Conservation (phyloP, 257 asterid genomes). For the Asclepias syriaca region DNA sequence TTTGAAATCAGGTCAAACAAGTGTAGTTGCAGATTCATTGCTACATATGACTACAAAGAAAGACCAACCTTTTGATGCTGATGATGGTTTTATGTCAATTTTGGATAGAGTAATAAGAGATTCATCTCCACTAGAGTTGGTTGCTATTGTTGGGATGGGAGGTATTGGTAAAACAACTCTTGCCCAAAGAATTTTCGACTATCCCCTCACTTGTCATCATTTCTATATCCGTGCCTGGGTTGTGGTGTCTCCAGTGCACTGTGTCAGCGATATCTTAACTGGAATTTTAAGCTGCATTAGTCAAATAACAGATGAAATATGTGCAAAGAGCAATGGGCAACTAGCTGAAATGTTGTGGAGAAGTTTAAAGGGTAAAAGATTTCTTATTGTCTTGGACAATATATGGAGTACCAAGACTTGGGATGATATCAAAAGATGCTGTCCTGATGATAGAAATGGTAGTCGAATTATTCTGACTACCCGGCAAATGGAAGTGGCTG, state of each 20-base stretch:
- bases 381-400: neutral
- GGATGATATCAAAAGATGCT: neutral
- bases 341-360: neutral
- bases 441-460: neutral
- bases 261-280: neutral
- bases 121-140: neutral
- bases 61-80: neutral
- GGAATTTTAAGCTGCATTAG: neutral
- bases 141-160: neutral
- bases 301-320: neutral
- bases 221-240: neutral
- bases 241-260: neutral
- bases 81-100: constrained; percentile 2
- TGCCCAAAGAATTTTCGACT: neutral
- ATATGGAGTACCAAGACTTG: neutral
- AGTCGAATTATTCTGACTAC: neutral
- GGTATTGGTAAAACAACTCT: constrained; percentile 2
- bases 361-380: neutral
- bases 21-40: neutral
- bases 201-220: neutral
- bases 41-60: neutral
- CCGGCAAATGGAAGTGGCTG: neutral
- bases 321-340: neutral
- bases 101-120: neutral
- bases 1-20: neutral